Conservation (phyloP, 2,329 filamentous ascomycete species). For the Lasiodiplodia gonubiensis region DNA sequence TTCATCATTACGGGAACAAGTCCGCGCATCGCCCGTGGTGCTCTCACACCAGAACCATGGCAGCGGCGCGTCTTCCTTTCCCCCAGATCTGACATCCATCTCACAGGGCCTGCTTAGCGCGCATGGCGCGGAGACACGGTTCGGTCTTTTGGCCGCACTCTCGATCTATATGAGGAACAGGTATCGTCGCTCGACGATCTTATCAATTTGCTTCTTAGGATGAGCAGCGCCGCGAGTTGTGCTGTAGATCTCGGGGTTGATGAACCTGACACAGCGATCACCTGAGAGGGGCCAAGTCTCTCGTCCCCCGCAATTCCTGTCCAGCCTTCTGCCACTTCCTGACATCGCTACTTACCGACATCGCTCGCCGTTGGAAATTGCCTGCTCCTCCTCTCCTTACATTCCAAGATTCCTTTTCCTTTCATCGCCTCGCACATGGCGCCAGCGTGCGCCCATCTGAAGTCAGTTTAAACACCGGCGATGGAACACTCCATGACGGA, state of each 20-base stretch:
- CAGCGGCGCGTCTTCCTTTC: neutral
- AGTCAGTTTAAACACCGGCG: neutral
- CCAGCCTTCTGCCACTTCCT: neutral
- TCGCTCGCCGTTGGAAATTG: neutral
- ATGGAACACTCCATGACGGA: neutral
- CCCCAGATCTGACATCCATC: neutral
- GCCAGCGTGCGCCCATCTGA: neutral
- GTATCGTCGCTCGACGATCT: neutral
- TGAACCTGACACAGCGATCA: neutral
- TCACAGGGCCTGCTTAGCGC: neutral
- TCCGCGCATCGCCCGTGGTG: neutral
- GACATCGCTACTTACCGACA: neutral
- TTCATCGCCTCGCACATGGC: neutral
- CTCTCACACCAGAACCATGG: neutral
- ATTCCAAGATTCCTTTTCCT: neutral
- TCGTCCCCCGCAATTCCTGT: neutral
- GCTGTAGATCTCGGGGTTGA: constrained; percentile 9
- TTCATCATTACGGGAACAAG: constrained; percentile 1
- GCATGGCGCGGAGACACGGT: neutral
- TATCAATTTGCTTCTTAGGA: neutral
- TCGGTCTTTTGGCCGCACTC: neutral
- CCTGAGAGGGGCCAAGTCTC: neutral
- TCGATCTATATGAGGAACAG: neutral
- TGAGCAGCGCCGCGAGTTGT: neutral
- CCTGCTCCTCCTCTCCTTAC: neutral